Evolutionary conservation across 2,329 filamentous ascomycete genomes (phyloP).

Genomic region (Ophiostoma angusticollis): DNA sequence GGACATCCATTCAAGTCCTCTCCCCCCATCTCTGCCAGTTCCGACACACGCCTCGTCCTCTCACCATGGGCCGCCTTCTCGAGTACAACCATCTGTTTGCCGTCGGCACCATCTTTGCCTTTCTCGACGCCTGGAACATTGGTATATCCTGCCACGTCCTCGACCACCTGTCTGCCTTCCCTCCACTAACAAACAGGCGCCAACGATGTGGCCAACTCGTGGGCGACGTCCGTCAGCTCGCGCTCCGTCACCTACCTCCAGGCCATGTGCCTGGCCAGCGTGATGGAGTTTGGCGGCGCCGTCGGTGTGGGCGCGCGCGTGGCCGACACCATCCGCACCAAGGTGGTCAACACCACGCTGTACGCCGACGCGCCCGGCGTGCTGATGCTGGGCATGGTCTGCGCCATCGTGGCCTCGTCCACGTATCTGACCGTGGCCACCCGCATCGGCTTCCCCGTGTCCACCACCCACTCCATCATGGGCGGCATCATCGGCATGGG

Average conservation of each 20-base stretch:
- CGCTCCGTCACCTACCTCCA: slow-evolving; percentile 50
- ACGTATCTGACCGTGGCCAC: slow-evolving; percentile 46
- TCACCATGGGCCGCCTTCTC: slow-evolving; percentile 3
- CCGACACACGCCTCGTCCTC: no score
- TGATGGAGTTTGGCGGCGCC: slow-evolving; percentile 51
- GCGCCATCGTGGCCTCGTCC: slow-evolving; percentile 39
- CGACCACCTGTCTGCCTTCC: slow-evolving; percentile 4
- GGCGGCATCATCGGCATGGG: slow-evolving; percentile 48
- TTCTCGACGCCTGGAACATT: slow-evolving; percentile 55
- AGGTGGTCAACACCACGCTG: slow-evolving; percentile 36
- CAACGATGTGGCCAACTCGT: slow-evolving; percentile 64
- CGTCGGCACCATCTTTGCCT: slow-evolving; percentile 42
- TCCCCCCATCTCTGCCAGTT: no score
- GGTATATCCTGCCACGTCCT: slow-evolving; percentile 27
- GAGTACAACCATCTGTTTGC: slow-evolving; percentile 5
- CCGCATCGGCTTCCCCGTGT: slow-evolving; percentile 41
- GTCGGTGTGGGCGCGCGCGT: slow-evolving; percentile 48
- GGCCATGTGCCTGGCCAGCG: slow-evolving; percentile 42
- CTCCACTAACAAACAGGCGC: slow-evolving; percentile 19
- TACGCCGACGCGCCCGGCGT: slow-evolving; percentile 36
- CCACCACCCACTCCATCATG: slow-evolving; percentile 48
- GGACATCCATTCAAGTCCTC: no score
- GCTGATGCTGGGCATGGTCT: slow-evolving; percentile 47
- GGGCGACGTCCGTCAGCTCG: slow-evolving; percentile 61
- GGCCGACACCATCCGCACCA: slow-evolving; percentile 48